Conservation (phyloP, 495 filamentous ascomycete species). For the Astrothelium subdiscretum region DNA sequence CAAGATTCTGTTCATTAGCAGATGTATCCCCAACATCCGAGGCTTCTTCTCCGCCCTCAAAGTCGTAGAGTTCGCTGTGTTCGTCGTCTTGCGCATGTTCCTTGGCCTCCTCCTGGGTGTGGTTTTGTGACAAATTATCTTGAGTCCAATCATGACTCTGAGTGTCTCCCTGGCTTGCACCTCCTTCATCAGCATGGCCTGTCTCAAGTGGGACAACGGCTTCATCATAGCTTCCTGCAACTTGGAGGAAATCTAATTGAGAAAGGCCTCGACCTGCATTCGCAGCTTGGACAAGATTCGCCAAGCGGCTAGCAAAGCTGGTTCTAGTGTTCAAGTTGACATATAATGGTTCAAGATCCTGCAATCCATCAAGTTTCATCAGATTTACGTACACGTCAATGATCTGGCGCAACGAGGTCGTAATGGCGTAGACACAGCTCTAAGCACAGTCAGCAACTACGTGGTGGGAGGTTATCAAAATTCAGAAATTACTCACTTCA, state of each 20-base stretch:
- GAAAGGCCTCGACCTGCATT: constrained; percentile 49
- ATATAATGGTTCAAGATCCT: constrained; percentile 43
- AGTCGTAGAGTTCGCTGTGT: constrained; percentile 5
- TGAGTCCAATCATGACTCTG: constrained; percentile 4
- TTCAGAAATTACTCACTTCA: constrained; percentile 46
- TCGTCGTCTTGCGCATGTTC: not conserved
- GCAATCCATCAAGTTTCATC: constrained; percentile 46
- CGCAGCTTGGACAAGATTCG: constrained; percentile 32
- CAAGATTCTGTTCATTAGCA: not conserved
- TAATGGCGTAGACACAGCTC: constrained; percentile 35
- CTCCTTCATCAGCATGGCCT: constrained; percentile 17
- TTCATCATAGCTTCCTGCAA: constrained; percentile 22
- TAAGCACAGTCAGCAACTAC: constrained; percentile 17
- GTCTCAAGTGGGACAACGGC: not conserved
- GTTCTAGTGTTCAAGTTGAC: constrained; percentile 41
- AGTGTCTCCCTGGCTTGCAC: constrained; percentile 1
- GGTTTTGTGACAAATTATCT: no score
- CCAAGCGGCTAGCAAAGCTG: constrained; percentile 39
- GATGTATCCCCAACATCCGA: not conserved
- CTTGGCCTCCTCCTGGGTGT: constrained; percentile 23
- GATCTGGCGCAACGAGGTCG: constrained; percentile 44
- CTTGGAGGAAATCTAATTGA: constrained; percentile 32
- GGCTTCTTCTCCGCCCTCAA: not conserved
- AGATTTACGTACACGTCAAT: constrained; percentile 47
- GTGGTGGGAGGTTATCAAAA: not conserved